These are phyloP conservation scores for Brachypodium distachyon DNA, from an alignment of 202 grass and related monocot species.

Conservation along the genomic window DNA sequence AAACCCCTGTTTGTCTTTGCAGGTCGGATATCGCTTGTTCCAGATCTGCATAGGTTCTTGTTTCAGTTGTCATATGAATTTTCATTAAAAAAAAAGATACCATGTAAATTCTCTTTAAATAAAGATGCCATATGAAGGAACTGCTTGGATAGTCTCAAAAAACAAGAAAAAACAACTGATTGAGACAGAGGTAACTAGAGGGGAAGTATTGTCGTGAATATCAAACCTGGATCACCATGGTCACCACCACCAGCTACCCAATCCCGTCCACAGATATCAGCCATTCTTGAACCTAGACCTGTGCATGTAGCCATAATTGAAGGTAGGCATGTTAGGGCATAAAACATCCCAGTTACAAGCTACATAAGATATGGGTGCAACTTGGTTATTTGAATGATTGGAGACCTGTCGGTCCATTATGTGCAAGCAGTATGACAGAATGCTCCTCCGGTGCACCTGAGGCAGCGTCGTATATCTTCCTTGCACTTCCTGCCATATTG, in stretches of 20 bases:
- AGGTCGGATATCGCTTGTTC: constrained; percentile 62
- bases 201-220: neutral
- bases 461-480: constrained; percentile 77
- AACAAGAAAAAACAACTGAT: neutral
- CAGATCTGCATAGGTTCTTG: constrained; percentile 38
- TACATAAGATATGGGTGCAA: neutral
- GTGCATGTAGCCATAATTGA: constrained; percentile 1
- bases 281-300: constrained; percentile 75
- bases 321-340: neutral
- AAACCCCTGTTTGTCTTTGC: constrained; percentile 47
- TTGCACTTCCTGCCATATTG: constrained; percentile 81
- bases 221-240: constrained; percentile 81
- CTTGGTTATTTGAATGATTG: neutral
- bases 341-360: neutral
- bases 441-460: constrained; percentile 44
- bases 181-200: neutral
- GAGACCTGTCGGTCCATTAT: constrained; percentile 95
- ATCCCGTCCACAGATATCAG: constrained; percentile 87
- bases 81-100: no score
- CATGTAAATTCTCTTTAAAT: no score
- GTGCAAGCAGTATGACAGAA: constrained; percentile 72
- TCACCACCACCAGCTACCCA: constrained; percentile 67
- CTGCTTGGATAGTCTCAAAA: no score
- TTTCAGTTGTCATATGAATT: neutral
- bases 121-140: no score